A percentile compares a stretch with the other conserved stretches of the same genome.
phyloP scores from a whole-genome alignment of 2,329 filamentous ascomycete genomes.

The Penicillium sp. region DNA sequence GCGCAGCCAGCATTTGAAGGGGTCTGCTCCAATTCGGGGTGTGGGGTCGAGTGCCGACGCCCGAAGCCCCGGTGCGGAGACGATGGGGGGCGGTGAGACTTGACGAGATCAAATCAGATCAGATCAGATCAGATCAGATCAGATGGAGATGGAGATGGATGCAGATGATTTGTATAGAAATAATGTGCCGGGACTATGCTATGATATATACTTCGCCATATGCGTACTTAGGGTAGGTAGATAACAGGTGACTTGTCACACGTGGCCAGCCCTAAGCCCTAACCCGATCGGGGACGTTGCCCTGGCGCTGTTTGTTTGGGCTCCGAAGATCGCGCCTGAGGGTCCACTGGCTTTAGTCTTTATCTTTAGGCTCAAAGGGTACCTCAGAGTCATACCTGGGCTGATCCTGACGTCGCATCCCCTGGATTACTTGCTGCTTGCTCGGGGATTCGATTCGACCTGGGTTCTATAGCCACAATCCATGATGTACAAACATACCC shows the following conservation, averaged over 20 bases:
- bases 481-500: conserved; percentile 46
- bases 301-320: conserved; percentile 33
- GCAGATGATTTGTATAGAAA: no score
- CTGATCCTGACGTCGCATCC: conserved; percentile 18
- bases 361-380: conserved; percentile 1
- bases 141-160: not conserved
- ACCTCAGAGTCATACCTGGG: conserved; percentile 8
- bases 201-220: no score
- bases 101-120: no score
- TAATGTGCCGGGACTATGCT: no score
- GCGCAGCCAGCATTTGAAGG: not conserved
- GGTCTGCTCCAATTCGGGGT: conserved; percentile 4
- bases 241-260: conserved; percentile 1
- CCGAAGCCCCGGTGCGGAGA: conserved; percentile 22
- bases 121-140: no score
- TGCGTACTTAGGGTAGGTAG: no score
- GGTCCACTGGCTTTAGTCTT: no score
- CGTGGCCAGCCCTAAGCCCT: conserved; percentile 24
- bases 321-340: conserved; percentile 14
- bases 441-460: not conserved
- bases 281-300: conserved; percentile 21
- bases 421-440: conserved; percentile 1
- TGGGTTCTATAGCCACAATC: conserved; percentile 15
- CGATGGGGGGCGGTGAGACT: not conserved
- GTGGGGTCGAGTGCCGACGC: conserved; percentile 24